Base-by-base conservation (phyloP, 140 eudicot genomes). In the Bidens hawaiensis region DNA sequence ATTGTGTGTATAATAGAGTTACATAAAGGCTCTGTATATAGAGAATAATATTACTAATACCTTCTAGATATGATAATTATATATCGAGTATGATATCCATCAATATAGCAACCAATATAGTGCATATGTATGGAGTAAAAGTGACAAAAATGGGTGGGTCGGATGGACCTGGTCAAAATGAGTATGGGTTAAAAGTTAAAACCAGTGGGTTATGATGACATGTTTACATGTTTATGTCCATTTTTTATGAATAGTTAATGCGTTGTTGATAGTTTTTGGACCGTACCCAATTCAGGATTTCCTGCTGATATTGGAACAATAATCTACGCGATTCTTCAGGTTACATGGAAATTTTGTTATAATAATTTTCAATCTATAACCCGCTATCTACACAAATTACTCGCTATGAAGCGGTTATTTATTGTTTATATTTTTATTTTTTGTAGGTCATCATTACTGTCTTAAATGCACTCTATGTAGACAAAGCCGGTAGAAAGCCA, bases 401-500 rank as follows among this genome's bases (percentile, higher is more conserved):
- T 61, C 18, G 18, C 55, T 51, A 67, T 21, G 24, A 49, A 62
- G 6, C 36, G 62, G 10, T 14, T 28, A n/a, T 45, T 55, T 24
- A 4, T 43, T 3, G 11, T 16, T 14, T 17, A 8, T 27, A 1
- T 12, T n/a, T 43, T 34, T 21, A 17, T 25, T 14, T 47, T 47
- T 62, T 16, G 14, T 80, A 89, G 97, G 94, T 90, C 54, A 70
- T 84, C 19, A 48, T 90, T 70, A 90, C 98, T 40, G 90, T 74
- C 63, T 55, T 78, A 26, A 90, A 88, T 46, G 95, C 96, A 55
- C 64, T 76, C 53, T 84, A 87, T 31, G 83, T 90, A 1, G 98
- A 90, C 77, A 90, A 68, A 74, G 85, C 90, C 19, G 98, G 98
- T 76, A 84, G 96, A 70, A 90, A 87, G 75, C 98, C 98, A 43